Evolutionary conservation across 208 protist genomes (phyloP), one percentile per base, ranked within the genome.

Genomic region (Phytomonas sp.): DNA sequence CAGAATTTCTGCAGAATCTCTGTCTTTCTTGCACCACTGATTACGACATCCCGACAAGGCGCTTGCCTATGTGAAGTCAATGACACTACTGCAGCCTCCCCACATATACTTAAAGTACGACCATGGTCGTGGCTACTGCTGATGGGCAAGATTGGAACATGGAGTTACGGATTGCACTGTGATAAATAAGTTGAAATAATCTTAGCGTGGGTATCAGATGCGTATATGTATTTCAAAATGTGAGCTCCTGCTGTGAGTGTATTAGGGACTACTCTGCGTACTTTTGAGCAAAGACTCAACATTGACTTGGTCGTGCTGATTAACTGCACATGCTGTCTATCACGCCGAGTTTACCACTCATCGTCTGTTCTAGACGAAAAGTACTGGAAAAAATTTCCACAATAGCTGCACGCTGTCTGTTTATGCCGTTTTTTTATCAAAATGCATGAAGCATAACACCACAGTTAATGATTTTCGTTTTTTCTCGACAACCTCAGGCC

Each of bases 391-490:
- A 15, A 87, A 96, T 63, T 63, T 72, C 2, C 29, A 34, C 31
- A 93, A 97, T 74, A 34, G 71, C 4, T 80, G 97, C 78, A 91
- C 90, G 4, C 80, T 82, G 4, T 87, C 74, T 97, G 97, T 76
- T 56, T 84, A 92, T 37, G 92, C 92, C 51, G 84, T 96, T 59
- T 82, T 74, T 65, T 92, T 84, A 66, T 85, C 93, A 62, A 95
- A 92, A 69, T 71, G 90, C 34, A 82, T 79, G 15, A 51, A 81
- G 37, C 91, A 94, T 56, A 17, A 5, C 46, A 26, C 26, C 20
- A 56, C 23, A 7, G 46, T 56, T 56, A 56, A 26, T 26, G 46
- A 56, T 56, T 56, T 56, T 56, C 4, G 6, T 26, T 56, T 56
- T 26, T 56, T 56, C 9, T 56, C 20, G 23, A 7, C 46, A 26